Base-by-base conservation (phyloP, 352 stramenopile species). In the Blastocystis sp. region DNA sequence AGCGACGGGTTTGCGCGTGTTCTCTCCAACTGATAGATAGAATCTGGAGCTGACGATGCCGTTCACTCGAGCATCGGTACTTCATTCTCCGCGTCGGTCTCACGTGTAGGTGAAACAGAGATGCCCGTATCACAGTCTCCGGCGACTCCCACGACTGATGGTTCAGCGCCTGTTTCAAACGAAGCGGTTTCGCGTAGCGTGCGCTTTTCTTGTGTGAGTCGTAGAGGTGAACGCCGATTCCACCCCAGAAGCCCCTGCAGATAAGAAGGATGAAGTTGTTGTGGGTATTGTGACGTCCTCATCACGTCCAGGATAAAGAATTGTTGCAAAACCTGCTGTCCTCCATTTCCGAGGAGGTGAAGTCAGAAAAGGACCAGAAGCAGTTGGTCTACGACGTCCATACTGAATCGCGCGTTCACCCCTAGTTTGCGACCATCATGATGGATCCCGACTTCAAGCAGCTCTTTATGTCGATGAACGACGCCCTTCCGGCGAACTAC, bases 261-360 rank as follows among this genome's bases (percentile, higher is more conserved):
- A 55, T 16, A 16, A 6, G 6, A 55, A 55, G 45, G 16, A 55
- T 55, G 45, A 55, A 16, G 45, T 6, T 16, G 16, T 55, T 55
- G 45, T 55, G 9, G 9, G 45, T 55, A 55, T 19, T 16, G 16
- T 19, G 45, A 16, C 9, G 45, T 6, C 9, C 6, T 55, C 9
- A 21, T 69, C 24, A 55, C 29, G 9, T 9, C 24, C 39, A 85
- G 74, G 74, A 85, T 45, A 85, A 85, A 55, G 41, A 66, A 31
- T 69, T 85, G 29, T 55, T 85, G n/a, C 50, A 85, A 59, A 85
- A 85, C 60, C 50, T 85, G 12, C 74, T 85, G 9, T 85, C 74
- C 19, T 85, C 74, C 6, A 33, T 85, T n/a, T 21, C 59, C 10
- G 69, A 61, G 37, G 35, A 55, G 24, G 26, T 33, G 16, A 69